Conservation (phyloP, 2,329 filamentous ascomycete species). For the Thermothelomyces thermophilus region DNA sequence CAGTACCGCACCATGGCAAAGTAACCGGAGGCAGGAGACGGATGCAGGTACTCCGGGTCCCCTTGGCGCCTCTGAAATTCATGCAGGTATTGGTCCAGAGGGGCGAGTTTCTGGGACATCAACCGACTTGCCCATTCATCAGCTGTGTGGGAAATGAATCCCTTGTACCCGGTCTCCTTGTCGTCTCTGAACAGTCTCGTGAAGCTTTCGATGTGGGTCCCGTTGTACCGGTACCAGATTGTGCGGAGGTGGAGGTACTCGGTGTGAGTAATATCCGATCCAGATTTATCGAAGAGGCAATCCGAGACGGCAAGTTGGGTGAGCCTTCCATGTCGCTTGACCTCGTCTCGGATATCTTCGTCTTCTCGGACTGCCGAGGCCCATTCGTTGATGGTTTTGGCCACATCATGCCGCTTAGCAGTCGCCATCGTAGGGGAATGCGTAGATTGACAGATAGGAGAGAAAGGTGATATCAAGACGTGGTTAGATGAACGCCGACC, state of each 20-base stretch:
- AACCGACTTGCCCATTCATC: neutral
- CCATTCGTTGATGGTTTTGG: neutral
- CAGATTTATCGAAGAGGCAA: neutral
- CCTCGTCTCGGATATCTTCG: neutral
- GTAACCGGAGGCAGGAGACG: neutral
- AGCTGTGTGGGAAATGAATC: neutral
- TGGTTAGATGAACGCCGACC: neutral
- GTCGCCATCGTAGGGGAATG: neutral
- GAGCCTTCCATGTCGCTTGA: neutral
- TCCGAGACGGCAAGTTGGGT: neutral
- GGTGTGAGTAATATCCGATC: neutral
- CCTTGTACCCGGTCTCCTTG: neutral
- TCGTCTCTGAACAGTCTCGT: neutral
- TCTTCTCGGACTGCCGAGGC: neutral
- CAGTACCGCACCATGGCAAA: conserved; percentile 1
- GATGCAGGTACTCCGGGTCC: neutral
- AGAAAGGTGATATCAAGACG: neutral
- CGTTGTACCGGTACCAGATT: neutral
- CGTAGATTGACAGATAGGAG: no score
- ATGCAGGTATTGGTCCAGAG: neutral
- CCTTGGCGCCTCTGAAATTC: neutral
- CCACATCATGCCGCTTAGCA: neutral
- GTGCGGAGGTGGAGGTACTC: conserved; percentile 4
- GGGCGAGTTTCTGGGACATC: neutral
- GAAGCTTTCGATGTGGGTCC: neutral